Percentiles rank a stretch among this genome's conserved stretches.
These are phyloP conservation scores for Suhomyces ambrosiae DNA, from an alignment of 1,139 yeast species.

Conservation along the genomic window DNA sequence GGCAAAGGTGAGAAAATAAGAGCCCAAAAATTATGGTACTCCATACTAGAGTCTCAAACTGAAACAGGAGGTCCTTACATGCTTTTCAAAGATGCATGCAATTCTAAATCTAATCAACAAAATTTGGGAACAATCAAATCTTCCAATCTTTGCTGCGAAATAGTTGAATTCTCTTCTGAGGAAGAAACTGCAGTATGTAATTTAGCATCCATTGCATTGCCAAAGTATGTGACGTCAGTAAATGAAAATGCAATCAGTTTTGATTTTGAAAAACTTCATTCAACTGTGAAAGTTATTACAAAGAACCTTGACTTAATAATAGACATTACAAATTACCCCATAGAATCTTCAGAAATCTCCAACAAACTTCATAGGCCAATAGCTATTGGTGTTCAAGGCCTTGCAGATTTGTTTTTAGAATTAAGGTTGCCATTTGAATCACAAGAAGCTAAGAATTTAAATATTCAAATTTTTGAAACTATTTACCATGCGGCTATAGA, in stretches of 20 bases:
- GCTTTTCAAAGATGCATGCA: slow-evolving; percentile 60
- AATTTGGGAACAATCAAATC: slow-evolving; percentile 59
- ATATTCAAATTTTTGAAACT: slow-evolving; percentile 84
- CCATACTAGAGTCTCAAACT: slow-evolving; percentile 56
- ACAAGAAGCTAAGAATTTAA: slow-evolving; percentile 66
- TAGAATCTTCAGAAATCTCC: slow-evolving; percentile 65
- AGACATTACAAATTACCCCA: slow-evolving; percentile 80
- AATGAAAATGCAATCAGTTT: slow-evolving; percentile 49
- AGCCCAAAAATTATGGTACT: slow-evolving; percentile 58
- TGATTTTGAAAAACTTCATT: slow-evolving; percentile 71
- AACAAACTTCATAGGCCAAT: slow-evolving; percentile 82
- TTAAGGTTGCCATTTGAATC: slow-evolving; percentile 82
- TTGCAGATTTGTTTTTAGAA: slow-evolving; percentile 81
- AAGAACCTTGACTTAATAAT: slow-evolving; percentile 75
- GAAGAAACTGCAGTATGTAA: slow-evolving; percentile 62
- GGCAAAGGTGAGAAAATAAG: slow-evolving; percentile 37
- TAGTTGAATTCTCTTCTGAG: slow-evolving; percentile 55
- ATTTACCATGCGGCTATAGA: slow-evolving; percentile 86
- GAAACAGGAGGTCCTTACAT: slow-evolving; percentile 64
- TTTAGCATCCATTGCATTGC: slow-evolving; percentile 55
- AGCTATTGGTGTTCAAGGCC: slow-evolving; percentile 88
- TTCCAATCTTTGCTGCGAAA: slow-evolving; percentile 61
- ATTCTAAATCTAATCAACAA: slow-evolving; percentile 54
- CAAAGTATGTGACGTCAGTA: slow-evolving; percentile 39
- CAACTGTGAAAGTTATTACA: slow-evolving; percentile 71